Evolutionary conservation across 352 stramenopile genomes (phyloP), one percentile per base, ranked within the genome.

Genomic region (Phytophthora boehmeriae): DNA sequence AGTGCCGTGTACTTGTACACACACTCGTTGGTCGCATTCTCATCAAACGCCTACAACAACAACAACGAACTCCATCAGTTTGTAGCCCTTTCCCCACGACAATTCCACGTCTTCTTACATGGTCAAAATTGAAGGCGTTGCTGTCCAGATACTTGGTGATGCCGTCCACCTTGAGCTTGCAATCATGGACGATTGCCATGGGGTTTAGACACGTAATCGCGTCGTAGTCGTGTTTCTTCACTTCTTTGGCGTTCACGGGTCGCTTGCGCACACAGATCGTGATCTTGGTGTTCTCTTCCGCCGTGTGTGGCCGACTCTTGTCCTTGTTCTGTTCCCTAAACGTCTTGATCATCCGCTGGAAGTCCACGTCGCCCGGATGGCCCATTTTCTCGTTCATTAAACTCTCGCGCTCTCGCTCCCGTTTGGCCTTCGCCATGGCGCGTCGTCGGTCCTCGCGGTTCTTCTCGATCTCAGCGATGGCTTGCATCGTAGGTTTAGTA

Each of bases 61-160:
- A 43, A 56, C 5, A 54, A 19, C n/a, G 41, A 23, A 14, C 6
- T 38, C 20, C 23, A 53, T 39, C 39, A 50, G 25, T 30, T 6
- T 30, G 27, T 2, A 39, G 20, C 16, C 0, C 20, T 13, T 23
- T 51, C 44, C 22, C 2, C 36, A 25, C 44, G 8, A 14, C 13
- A 51, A 30, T 8, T 30, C 25, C 25, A 30, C 25, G 25, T 16
- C 17, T 32, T 17, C 71, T 55, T 65, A 88, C 78, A 50, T 93
- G 85, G 20, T 95, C 86, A 61, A 93, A 95, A 42, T 86, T 80
- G 73, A 99, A 99, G 0, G 91, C 86, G 32, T 97, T 98, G 71
- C 97, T 98, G 71, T 99, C 96, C 13, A 99, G 78, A 67, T 98
- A 99, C 76, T 99, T 99, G 44, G 91, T 98, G 58, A 99, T 99